phyloP scores from a whole-genome alignment of 2,329 filamentous ascomycete species.

The Colletotrichum magnum region DNA sequence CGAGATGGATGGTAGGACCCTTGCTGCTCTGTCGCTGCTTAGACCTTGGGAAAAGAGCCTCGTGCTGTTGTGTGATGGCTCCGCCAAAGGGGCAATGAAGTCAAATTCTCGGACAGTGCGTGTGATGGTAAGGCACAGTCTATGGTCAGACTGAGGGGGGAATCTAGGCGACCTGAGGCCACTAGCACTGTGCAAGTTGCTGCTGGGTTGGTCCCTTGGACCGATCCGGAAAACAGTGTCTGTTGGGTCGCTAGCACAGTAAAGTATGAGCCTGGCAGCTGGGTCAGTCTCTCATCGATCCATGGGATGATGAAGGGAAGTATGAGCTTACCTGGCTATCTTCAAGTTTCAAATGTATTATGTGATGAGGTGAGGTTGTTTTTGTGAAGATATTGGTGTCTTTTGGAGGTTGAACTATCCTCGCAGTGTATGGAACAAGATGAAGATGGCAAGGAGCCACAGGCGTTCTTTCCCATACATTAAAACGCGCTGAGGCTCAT shows the following conservation, averaged over 20 bases:
- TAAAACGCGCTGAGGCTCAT: conserved; percentile 39
- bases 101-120: conserved; percentile 41
- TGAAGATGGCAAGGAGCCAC: conserved; percentile 27
- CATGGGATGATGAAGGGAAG: neutral
- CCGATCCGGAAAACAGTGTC: conserved; percentile 33
- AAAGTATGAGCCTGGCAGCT: conserved; percentile 15
- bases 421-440: conserved; percentile 13
- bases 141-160: neutral
- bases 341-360: neutral
- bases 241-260: conserved; percentile 22
- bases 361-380: neutral
- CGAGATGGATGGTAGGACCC: neutral
- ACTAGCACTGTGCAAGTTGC: conserved; percentile 17
- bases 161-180: neutral
- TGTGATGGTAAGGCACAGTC: conserved; percentile 8
- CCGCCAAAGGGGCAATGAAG: conserved; percentile 34
- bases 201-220: conserved; percentile 1
- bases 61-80: conserved; percentile 11
- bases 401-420: neutral
- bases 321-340: neutral
- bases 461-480: conserved; percentile 18
- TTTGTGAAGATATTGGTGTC: neutral
- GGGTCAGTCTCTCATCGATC: neutral
- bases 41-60: conserved; percentile 5
- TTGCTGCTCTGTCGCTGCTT: neutral